Evolutionary conservation across 2,329 filamentous ascomycete genomes (phyloP).

Genomic region (Cladophialophora bantiana): DNA sequence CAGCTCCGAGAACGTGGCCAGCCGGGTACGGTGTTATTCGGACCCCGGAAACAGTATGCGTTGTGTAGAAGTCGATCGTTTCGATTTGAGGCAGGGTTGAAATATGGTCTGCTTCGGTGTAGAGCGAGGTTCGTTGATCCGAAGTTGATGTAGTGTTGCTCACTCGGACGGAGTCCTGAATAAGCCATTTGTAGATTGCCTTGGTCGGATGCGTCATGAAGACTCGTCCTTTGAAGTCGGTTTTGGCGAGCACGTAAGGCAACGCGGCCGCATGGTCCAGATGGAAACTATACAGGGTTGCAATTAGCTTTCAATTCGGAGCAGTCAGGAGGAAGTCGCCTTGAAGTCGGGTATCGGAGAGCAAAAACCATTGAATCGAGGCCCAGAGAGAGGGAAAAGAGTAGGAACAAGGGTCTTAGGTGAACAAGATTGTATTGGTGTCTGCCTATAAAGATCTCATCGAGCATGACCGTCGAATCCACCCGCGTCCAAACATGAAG

Average conservation of each 20-base stretch:
- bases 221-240: slow-evolving; percentile 93
- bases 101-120: slow-evolving; percentile 93
- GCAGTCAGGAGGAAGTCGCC: not conserved
- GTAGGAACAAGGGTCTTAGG: slow-evolving; percentile 25
- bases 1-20: slow-evolving; percentile 95
- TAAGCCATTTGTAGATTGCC: slow-evolving; percentile 99
- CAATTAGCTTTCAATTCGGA: slow-evolving; percentile 44
- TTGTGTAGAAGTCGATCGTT: slow-evolving; percentile 97
- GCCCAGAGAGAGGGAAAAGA: slow-evolving; percentile 16
- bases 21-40: slow-evolving; percentile 96
- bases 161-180: slow-evolving; percentile 94
- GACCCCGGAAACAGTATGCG: slow-evolving; percentile 94
- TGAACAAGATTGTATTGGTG: slow-evolving; percentile 41
- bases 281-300: slow-evolving; percentile 75
- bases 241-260: slow-evolving; percentile 96
- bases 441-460: slow-evolving; percentile 30
- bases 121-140: slow-evolving; percentile 72
- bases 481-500: slow-evolving; percentile 3
- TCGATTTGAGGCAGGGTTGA: slow-evolving; percentile 94
- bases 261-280: slow-evolving; percentile 98
- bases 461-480: slow-evolving; percentile 6
- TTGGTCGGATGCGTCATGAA: slow-evolving; percentile 99
- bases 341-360: not conserved
- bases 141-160: slow-evolving; percentile 71
- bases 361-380: slow-evolving; percentile 14